Conservation (phyloP, 805 yeast species). For the Vanderwaltozyma tropicalis region DNA sequence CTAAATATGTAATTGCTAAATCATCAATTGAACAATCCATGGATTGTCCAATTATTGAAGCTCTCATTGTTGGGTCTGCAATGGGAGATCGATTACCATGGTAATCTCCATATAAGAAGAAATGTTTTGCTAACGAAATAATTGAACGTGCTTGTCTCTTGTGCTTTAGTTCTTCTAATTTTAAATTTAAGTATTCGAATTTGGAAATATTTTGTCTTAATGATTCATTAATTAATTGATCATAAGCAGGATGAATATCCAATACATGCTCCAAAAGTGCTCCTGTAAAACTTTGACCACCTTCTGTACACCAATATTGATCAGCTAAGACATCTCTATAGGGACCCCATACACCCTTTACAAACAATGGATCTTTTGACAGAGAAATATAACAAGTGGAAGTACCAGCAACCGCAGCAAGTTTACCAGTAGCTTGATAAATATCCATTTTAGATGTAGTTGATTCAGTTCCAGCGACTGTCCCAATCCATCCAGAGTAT, state of each 20-base stretch:
- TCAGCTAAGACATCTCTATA: conserved; percentile 88
- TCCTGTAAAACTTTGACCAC: conserved; percentile 98
- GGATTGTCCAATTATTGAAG: conserved; percentile 82
- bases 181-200: conserved; percentile 74
- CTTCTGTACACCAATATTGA: conserved; percentile 91
- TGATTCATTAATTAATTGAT: conserved; percentile 57
- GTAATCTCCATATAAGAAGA: conserved; percentile 90
- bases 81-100: conserved; percentile 97
- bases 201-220: conserved; percentile 60
- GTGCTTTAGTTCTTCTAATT: conserved; percentile 54
- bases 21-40: conserved; percentile 84
- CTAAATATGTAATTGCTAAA: conserved; percentile 76
- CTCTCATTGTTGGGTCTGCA: conserved; percentile 90
- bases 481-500: conserved; percentile 98
- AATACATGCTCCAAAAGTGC: conserved; percentile 83
- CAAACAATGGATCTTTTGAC: conserved; percentile 77
- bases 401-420: conserved; percentile 98
- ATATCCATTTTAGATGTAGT: conserved; percentile 30
- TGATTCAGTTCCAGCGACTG: conserved; percentile 85
- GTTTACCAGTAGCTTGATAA: conserved; percentile 62
- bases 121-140: conserved; percentile 68
- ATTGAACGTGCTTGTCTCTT: conserved; percentile 57
- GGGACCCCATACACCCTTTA: conserved; percentile 98
- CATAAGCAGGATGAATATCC: conserved; percentile 79
- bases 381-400: conserved; percentile 92